Base-by-base conservation (phyloP, 1,284 basidiomycete genomes). In the Naganishia albida region DNA sequence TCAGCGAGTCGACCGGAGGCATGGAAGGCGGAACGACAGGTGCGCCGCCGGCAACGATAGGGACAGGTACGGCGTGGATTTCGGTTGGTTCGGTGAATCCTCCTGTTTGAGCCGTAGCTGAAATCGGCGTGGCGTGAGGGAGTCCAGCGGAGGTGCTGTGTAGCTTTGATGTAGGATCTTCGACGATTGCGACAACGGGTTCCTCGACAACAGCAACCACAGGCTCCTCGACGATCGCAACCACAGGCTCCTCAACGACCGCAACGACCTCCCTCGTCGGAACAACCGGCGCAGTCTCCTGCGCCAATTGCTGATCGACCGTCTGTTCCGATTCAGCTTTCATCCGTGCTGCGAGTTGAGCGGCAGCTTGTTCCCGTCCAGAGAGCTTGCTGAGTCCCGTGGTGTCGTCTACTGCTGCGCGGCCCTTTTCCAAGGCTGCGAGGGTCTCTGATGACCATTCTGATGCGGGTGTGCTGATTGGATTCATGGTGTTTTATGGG, bases 281-380 rank as follows among this genome's bases (percentile, higher is more conserved):
- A 3, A 48, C 25, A 0, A 48, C 46, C 7, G 46, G 46, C 4
- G 46, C 44, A 40, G 59, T 16, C 34, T 34, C 46, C 46, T 15
- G 20, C 40, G 50, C 62, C 39, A 54, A 40, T 23, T 54, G 51
- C 23, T 43, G n/a, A 28, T 50, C 50, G 20, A 63, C 46, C 8
- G 50, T 62, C 20, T 16, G 25, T 3, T 20, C 48, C n/a, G 18
- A 23, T 43, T 7, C 43, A 7, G 52, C 42, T 18, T n/a, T 16
- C 4, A 25, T 40, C 46, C 23, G 23, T 12, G 43, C 50, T n/a
- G 68, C 67, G 16, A 76, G 66, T 60, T 75, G 74, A 50, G 64
- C 70, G 3, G 75, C 75, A 15, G 75, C 75, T 53, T 77, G 75
- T 65, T 74, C 72, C 53, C 74, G 67, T 18, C 75, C 75, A 18